phyloP scores from a whole-genome alignment of 1,284 basidiomycete species.

The Moesziomyces globuligerus region DNA sequence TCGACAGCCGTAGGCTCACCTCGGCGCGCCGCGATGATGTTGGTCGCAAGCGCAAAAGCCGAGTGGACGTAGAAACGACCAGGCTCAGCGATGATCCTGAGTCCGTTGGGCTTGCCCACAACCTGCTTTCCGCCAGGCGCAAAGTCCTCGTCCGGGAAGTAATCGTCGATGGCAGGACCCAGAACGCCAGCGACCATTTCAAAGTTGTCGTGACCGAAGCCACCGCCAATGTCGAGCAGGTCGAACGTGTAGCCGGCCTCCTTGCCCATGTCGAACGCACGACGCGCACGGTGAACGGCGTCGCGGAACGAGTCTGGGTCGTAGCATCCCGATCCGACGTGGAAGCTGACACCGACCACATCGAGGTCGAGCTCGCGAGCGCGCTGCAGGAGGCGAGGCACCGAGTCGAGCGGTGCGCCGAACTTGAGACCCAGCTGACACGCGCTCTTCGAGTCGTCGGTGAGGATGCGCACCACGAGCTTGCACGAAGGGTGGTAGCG shows the following conservation, averaged over 20 bases:
- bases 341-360: constrained; percentile 95
- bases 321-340: constrained; percentile 96
- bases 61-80: constrained; percentile 92
- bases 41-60: constrained; percentile 91
- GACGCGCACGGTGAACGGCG: constrained; percentile 83
- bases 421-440: constrained; percentile 96
- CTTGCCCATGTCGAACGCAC: constrained; percentile 87
- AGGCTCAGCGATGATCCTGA: constrained; percentile 94
- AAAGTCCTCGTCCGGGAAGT: constrained; percentile 79
- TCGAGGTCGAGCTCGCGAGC: constrained; percentile 83
- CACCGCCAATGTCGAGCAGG: constrained; percentile 92
- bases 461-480: constrained; percentile 91
- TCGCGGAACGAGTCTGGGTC: constrained; percentile 90
- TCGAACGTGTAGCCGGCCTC: constrained; percentile 83
- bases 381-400: constrained; percentile 81
- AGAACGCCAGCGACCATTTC: constrained; percentile 82
- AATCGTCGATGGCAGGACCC: constrained; percentile 77
- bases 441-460: constrained; percentile 93
- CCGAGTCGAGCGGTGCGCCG: constrained; percentile 86
- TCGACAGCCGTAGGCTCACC: constrained; percentile 35
- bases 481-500: constrained; percentile 83
- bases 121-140: constrained; percentile 59
- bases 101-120: constrained; percentile 70
- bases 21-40: constrained; percentile 83
- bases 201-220: constrained; percentile 91